Evolutionary conservation across 306 rosid genomes (phyloP), one percentile per base, ranked within the genome.

Genomic region (Betula pendula): DNA sequence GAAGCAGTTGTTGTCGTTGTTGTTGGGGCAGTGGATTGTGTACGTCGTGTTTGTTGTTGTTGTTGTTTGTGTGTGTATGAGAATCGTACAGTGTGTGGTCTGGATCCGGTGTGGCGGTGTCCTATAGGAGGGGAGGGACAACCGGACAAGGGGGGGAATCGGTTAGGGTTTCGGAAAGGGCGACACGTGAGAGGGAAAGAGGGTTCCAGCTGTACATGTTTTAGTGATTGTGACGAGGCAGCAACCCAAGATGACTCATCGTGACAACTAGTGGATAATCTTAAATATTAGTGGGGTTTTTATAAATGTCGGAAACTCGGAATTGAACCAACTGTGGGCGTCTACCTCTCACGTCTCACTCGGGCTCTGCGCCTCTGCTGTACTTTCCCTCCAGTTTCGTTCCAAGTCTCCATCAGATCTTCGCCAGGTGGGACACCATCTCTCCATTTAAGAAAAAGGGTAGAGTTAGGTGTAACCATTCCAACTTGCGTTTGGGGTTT

Each of bases 191-290:
- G 80, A 73, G 74, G 2, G 7, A n/a, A 59, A 68, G 73, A 82
- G 75, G 78, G 2, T 40, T 69, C 86, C 87, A 90, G 90, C 88
- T 90, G 95, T 79, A 90, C 83, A 63, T 74, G 79, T 81, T 70
- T 81, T 62, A 87, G 81, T 90, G 93, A 73, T 84, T 73, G 72
- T 80, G 90, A 88, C 89, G 58, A 75, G 68, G 89, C 87, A 49
- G 67, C 40, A 69, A 44, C 63, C 62, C 76, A 20, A 56, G 67
- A 80, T 88, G 97, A 89, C 90, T 91, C 97, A 86, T 84, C 81
- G 53, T 70, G 82, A 85, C 88, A 83, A 50, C 91, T 12, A 85
- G 81, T 82, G 83, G 85, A 80, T 86, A 87, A 81, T 74, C 78
- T 82, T 82, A 10, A 53, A 77, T 82, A 80, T 49, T 83, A 4